phyloP scores from a whole-genome alignment of 331 rosid species.

The Rhamnella rubrinervis region DNA sequence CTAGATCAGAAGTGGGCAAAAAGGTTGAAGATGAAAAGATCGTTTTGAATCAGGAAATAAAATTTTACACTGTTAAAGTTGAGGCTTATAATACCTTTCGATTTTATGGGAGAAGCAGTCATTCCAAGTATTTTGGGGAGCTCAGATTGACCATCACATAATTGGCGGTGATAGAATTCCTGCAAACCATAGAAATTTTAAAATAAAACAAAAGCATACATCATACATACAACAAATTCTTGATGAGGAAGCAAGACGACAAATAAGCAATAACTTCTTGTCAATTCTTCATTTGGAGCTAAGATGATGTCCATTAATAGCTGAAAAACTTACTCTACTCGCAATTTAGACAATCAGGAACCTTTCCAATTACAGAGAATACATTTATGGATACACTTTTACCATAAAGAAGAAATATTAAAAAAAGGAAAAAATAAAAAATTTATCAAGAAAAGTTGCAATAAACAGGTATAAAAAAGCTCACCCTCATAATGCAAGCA shows the following conservation, averaged over 20 bases:
- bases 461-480: constrained; percentile 21
- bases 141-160: constrained; percentile 32
- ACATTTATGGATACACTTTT: constrained; percentile 11
- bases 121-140: constrained; percentile 86
- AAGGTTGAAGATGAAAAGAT: constrained; percentile 1
- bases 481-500: constrained; percentile 71
- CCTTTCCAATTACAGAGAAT: constrained; percentile 1
- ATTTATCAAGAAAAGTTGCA: too few relatives aligned
- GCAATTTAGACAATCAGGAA: not conserved
- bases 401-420: not conserved
- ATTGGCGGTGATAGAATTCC: constrained; percentile 70
- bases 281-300: not conserved
- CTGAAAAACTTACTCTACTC: not conserved
- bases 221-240: constrained; percentile 4
- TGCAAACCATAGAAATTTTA: constrained; percentile 31
- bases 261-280: constrained; percentile 1
- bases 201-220: constrained; percentile 14
- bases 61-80: too few relatives aligned
- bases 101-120: constrained; percentile 93
- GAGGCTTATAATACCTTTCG: constrained; percentile 53
- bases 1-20: constrained; percentile 32
- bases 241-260: constrained; percentile 9
- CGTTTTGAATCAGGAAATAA: too few relatives aligned
- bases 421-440: not conserved
- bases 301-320: not conserved